phyloP scores from a whole-genome alignment of 306 rosid genomes.

The Quercus ilex region DNA sequence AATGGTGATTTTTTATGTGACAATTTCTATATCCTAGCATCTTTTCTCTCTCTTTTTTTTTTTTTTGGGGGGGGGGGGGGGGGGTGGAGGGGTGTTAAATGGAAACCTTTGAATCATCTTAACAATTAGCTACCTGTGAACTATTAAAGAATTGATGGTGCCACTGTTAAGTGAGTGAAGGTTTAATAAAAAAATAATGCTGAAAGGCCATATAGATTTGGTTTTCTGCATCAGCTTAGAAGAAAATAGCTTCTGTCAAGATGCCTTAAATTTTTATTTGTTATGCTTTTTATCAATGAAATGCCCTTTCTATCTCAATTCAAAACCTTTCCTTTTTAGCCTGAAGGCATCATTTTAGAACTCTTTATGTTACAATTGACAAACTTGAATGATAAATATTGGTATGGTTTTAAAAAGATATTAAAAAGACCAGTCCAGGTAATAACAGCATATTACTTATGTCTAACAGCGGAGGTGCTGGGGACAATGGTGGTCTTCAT shows the following conservation, averaged over 20 bases:
- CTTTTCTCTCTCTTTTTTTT: no score
- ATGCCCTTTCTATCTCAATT: background rate
- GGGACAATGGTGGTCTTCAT: slow-evolving; percentile 61
- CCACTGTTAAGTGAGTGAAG: background rate
- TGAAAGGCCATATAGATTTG: background rate
- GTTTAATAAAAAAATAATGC: background rate
- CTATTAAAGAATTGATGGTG: background rate
- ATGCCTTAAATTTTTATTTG: background rate
- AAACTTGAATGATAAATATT: background rate
- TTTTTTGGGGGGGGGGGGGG: no score
- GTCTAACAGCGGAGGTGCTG: slow-evolving; percentile 83
- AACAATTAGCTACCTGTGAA: background rate
- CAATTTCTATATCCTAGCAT: background rate
- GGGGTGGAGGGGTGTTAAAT: background rate
- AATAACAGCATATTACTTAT: slow-evolving; percentile 25
- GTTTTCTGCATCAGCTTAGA: background rate
- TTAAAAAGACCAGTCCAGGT: background rate
- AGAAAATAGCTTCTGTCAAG: background rate
- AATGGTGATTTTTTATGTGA: background rate
- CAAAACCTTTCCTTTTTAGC: background rate
- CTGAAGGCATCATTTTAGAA: background rate
- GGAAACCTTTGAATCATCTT: background rate
- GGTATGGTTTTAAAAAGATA: background rate
- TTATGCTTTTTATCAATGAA: background rate
- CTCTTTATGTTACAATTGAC: background rate